phyloP scores from a whole-genome alignment of 495 filamentous ascomycete species.

The Platismatia glauca region DNA sequence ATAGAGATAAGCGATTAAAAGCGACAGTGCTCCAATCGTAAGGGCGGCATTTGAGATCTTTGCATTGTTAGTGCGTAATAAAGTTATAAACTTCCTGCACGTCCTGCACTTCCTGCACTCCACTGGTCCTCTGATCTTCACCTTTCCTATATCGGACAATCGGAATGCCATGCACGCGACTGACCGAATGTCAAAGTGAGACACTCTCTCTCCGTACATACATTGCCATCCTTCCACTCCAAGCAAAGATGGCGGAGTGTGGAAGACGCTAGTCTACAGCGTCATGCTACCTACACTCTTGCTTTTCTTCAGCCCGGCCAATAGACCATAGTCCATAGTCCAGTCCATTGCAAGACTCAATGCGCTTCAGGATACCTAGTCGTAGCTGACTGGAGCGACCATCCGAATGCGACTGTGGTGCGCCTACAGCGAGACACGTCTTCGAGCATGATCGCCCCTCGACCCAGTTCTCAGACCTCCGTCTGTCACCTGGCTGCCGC shows the following conservation, averaged over 20 bases:
- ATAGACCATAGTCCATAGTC: background rate
- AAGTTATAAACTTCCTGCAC: constrained; percentile 11
- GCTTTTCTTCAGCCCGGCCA: background rate
- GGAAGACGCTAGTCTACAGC: too few species aligned
- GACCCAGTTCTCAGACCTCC: background rate
- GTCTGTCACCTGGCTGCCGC: background rate
- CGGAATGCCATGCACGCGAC: too few species aligned
- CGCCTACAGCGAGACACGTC: background rate
- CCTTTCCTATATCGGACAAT: background rate
- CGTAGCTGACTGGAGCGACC: background rate
- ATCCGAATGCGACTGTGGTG: background rate
- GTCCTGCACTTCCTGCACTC: background rate
- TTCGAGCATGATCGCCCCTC: background rate
- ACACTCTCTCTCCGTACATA: too few species aligned
- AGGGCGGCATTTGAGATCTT: background rate
- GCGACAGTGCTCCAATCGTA: constrained; percentile 8
- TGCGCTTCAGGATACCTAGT: background rate
- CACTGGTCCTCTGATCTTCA: background rate
- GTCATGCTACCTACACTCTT: too few species aligned
- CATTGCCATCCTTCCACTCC: too few species aligned
- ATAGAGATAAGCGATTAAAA: constrained; percentile 14
- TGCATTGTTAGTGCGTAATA: too few species aligned
- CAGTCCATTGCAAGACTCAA: background rate
- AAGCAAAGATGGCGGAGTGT: too few species aligned
- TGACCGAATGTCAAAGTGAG: too few species aligned